Evolutionary conservation across 176 grass and related monocot species (phyloP).

Genomic region (Aegilops sharonensis): DNA sequence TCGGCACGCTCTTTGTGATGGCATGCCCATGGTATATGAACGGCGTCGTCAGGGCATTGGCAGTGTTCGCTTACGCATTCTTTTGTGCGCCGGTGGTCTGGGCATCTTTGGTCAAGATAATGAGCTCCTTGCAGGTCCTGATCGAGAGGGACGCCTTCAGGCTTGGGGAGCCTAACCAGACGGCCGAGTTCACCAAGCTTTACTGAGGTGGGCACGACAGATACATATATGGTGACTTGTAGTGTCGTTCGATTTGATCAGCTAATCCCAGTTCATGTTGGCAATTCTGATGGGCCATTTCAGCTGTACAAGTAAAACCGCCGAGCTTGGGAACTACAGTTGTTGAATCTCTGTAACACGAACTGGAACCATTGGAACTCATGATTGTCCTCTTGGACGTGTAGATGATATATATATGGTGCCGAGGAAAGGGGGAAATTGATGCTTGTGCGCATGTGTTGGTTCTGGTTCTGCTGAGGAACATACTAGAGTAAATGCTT

Average conservation of each 20-base stretch:
- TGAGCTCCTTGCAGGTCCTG: conserved; percentile 57
- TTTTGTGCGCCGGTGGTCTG: conserved; percentile 71
- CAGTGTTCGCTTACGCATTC: conserved; percentile 58
- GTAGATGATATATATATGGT: conserved; percentile 42
- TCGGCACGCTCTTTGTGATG: conserved; percentile 70
- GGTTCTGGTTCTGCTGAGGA: conserved; percentile 14
- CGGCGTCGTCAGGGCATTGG: conserved; percentile 67
- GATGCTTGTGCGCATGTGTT: neutral
- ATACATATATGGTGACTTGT: conserved; percentile 23
- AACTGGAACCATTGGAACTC: conserved; percentile 32
- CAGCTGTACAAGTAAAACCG: conserved; percentile 49
- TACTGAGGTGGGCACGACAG: conserved; percentile 48
- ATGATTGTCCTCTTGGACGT: conserved; percentile 28
- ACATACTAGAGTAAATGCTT: neutral
- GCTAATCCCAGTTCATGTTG: conserved; percentile 39
- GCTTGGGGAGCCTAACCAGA: conserved; percentile 65
- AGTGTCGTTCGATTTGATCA: conserved; percentile 17
- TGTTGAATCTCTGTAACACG: conserved; percentile 19
- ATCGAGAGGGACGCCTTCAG: conserved; percentile 79
- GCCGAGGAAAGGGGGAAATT: conserved; percentile 10
- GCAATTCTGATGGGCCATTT: conserved; percentile 45
- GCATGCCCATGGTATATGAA: conserved; percentile 84
- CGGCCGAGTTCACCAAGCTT: conserved; percentile 69
- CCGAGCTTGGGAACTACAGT: conserved; percentile 15
- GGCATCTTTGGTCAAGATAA: conserved; percentile 63